Evolutionary conservation across 129 eudicot genomes (phyloP), one percentile per base, ranked within the genome.

Genomic region (Centaurea solstitialis): DNA sequence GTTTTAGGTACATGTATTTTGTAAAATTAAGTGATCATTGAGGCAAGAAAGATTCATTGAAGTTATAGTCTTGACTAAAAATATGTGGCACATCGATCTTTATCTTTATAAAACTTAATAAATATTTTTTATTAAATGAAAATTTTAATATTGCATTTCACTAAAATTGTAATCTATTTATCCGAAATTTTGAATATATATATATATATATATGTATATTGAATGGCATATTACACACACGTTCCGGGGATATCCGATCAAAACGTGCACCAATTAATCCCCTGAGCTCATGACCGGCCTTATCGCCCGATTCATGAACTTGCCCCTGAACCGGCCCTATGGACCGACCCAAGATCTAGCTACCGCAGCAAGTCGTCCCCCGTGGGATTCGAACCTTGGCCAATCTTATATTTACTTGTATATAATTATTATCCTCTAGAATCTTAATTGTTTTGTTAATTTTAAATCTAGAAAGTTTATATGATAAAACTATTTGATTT

Each of bases 51-150:
- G 50, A 37, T 85, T 59, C 82, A 73, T 72, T 65, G 81, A 53
- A 79, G 73, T 82, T 85, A 79, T 23, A 57, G 75, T 85, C 83
- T 67, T 65, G 26, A 61, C 24, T 78, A 5, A 38, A 26, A 20
- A 26, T 82, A 79, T 79, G 76, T 82, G 91, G 81, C 89, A 72
- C 22, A 67, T 43, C 57, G 70, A 66, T 74, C 30, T 73, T 47
- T 53, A n/a, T 50, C n/a, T n/a, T n/a, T n/a, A n/a, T n/a, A 53
- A 53, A 50, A 4, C 9, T 1, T 70, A 45, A 22, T 9, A 30
- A 18, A 79, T 43, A 35, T 26, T 28, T 33, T 45, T 20, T 75
- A 5, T 5, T 13, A 30, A 47, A 33, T 20, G 50, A 18, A n/a
- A n/a, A 13, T 24, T 30, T 20, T 7, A 37, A 13, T 22, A 43